phyloP scores from a whole-genome alignment of 2,329 filamentous ascomycete species.

The Cordyceps sp. region DNA sequence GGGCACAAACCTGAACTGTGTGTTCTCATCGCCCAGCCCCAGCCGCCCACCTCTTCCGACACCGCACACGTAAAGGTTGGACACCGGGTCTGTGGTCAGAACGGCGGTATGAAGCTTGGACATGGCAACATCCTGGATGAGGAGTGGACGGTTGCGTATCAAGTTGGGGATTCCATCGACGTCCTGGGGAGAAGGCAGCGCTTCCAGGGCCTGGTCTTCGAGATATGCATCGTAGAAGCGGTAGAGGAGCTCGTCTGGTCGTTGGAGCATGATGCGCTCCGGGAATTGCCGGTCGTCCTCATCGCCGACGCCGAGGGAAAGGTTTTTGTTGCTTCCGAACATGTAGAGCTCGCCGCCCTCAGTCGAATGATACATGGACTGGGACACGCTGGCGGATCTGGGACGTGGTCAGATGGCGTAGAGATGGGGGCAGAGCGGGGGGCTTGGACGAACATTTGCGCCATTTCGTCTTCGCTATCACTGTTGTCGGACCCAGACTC shows the following conservation, averaged over 20 bases:
- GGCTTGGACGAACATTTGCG: constrained; percentile 12
- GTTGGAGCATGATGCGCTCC: constrained; percentile 60
- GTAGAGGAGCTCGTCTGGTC: constrained; percentile 61
- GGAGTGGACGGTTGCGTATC: constrained; percentile 53
- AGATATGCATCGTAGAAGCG: constrained; percentile 57
- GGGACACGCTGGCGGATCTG: constrained; percentile 7
- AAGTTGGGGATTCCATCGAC: constrained; percentile 50
- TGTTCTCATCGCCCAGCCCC: constrained; percentile 78
- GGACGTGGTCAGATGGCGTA: constrained; percentile 3
- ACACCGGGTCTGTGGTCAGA: constrained; percentile 69
- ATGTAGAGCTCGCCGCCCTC: constrained; percentile 74
- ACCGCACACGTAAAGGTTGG: constrained; percentile 85
- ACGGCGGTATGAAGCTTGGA: constrained; percentile 87
- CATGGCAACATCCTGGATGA: constrained; percentile 69
- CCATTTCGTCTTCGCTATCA: constrained; percentile 18
- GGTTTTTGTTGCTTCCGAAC: constrained; percentile 93
- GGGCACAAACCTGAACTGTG: constrained; percentile 70
- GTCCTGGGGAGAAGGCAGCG: constrained; percentile 10
- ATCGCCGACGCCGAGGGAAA: constrained; percentile 86
- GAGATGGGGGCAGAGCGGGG: not conserved
- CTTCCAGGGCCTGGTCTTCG: constrained; percentile 22
- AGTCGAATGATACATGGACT: constrained; percentile 6
- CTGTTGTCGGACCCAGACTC: constrained; percentile 41
- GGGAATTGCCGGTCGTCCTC: constrained; percentile 89
- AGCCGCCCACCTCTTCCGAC: constrained; percentile 81